Evolutionary conservation across 345 rosid species (phyloP).

Genomic region (Euphorbia lathyris): DNA sequence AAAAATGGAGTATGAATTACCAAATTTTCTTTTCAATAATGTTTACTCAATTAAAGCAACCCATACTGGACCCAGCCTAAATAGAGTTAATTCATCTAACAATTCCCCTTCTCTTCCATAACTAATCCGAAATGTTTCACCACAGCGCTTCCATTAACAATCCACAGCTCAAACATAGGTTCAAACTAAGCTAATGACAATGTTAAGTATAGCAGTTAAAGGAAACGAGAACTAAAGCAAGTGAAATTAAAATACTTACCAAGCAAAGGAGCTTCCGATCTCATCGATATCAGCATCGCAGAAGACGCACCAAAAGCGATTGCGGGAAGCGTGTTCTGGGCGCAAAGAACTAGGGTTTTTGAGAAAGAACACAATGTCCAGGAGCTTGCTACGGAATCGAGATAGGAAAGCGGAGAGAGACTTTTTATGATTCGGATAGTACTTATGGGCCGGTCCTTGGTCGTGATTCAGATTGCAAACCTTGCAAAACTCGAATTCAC

Average conservation of each 20-base stretch:
- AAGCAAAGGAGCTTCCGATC: constrained; percentile 59
- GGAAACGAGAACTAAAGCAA: background rate
- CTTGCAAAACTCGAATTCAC: constrained; percentile 65
- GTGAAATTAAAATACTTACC: constrained; percentile 33
- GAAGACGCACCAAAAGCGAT: constrained; percentile 81
- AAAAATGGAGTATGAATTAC: background rate
- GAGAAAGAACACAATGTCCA: constrained; percentile 62
- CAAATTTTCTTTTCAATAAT: background rate
- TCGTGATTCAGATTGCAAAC: constrained; percentile 69
- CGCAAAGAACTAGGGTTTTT: constrained; percentile 54
- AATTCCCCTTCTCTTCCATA: background rate
- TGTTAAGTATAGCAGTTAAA: background rate
- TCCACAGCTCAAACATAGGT: background rate
- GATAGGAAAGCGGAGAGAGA: constrained; percentile 51
- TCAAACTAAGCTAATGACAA: background rate
- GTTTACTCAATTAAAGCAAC: background rate
- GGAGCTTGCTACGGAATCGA: constrained; percentile 58
- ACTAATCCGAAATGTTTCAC: background rate
- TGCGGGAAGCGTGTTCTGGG: constrained; percentile 50
- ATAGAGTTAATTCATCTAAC: background rate
- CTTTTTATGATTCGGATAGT: constrained; percentile 65
- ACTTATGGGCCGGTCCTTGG: constrained; percentile 69
- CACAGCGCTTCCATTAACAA: background rate
- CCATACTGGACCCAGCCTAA: background rate
- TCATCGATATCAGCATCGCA: constrained; percentile 70